Base-by-base conservation (phyloP, 148 eudicot species). In the Beta vulgaris region DNA sequence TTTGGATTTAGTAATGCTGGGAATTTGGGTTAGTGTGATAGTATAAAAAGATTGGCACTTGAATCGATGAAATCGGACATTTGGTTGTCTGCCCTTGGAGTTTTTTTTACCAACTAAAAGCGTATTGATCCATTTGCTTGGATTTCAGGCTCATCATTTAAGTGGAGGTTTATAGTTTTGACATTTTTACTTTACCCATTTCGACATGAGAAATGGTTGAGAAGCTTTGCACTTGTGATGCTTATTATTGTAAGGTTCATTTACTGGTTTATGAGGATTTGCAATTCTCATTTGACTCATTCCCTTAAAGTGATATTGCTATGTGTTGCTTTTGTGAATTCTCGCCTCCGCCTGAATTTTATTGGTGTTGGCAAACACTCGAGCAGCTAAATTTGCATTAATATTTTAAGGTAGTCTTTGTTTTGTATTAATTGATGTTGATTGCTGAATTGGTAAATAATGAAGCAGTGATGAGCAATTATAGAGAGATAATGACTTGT, bases 201-300 rank as follows among this genome's bases (percentile, higher is more conserved):
- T n/a, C n/a, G n/a, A n/a, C n/a, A 46, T 46, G 6, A 18, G 51
- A 46, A 2, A 46, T 46, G 14, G 3, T 51, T 18, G 23, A 1
- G 26, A 1, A 1, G 1, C 7, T 58, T 2, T 4, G 32, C 32
- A 2, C 13, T 14, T 61, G 39, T 15, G 26, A n/a, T 61, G 14
- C 6, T 18, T 18, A 29, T 34, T 3, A 18, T 63, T 35, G 12
- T 10, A 63, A 6, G 42, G 25, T 63, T 34, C 68, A 21, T 63
- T 2, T 19, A 35, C 42, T 35, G 69, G 48, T 40, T n/a, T 66
- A 21, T 36, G 18, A 54, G 48, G 48, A 25, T 0, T 39, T 66
- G 25, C 31, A 40, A 61, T 66, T 62, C 69, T 44, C 21, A 40
- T 66, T 40, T 66, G 69, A 37, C 69, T 66, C 15, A n/a, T 67